Conservation (phyloP, 2,329 filamentous ascomycete genomes). For the Colletotrichum echinochloae region DNA sequence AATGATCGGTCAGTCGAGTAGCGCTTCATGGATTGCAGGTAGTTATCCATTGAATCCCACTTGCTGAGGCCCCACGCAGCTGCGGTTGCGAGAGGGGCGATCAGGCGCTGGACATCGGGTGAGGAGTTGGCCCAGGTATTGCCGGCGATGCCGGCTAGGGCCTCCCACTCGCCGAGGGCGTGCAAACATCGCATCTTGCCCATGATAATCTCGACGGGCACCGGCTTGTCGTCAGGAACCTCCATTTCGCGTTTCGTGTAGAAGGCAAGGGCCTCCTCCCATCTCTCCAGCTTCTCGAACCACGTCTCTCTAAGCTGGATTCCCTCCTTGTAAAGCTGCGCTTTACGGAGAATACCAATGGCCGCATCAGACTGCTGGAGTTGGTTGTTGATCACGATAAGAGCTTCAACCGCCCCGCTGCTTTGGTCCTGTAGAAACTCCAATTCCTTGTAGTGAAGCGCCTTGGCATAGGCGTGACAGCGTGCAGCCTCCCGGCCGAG, state of each 20-base stretch:
- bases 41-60: conserved; percentile 99
- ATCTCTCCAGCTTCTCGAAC: conserved; percentile 98
- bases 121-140: conserved; percentile 94
- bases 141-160: conserved; percentile 86
- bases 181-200: conserved; percentile 99
- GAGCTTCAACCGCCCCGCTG: conserved; percentile 91
- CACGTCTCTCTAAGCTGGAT: conserved; percentile 97
- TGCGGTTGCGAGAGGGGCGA: conserved; percentile 93
- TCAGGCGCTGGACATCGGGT: conserved; percentile 87
- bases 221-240: conserved; percentile 65
- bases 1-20: conserved; percentile 95
- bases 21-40: conserved; percentile 93
- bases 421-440: conserved; percentile 99
- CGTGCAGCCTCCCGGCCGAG: conserved; percentile 94
- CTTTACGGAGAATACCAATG: conserved; percentile 96
- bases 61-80: conserved; percentile 97
- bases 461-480: conserved; percentile 98
- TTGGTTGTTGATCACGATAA: conserved; percentile 99
- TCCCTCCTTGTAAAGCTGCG: conserved; percentile 91
- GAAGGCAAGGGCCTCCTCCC: conserved; percentile 95
- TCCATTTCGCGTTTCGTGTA: conserved; percentile 89
- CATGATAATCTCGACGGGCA: conserved; percentile 95
- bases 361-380: conserved; percentile 98
- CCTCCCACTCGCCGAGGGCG: conserved; percentile 97
- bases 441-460: conserved; percentile 97